Evolutionary conservation across 225 moss, liverwort and hornwort species (phyloP), one percentile per base, ranked within the genome.

Genomic region (Takakia lepidozioides): DNA sequence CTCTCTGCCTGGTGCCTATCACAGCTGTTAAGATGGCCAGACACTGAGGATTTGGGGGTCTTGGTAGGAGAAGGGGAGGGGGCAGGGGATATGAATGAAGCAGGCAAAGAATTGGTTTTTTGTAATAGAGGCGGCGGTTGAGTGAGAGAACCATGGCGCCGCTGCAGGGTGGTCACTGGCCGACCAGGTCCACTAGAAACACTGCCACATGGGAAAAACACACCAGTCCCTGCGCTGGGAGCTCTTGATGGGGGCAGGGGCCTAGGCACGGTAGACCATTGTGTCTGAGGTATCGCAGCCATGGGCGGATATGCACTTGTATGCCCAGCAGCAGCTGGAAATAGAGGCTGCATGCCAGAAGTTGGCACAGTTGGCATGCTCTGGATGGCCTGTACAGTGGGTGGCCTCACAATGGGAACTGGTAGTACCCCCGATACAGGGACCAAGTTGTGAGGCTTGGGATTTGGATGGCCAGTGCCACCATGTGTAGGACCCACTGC

Each of bases 21-120:
- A 15, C 38, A n/a, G n/a, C n/a, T 34, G 4, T 37, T 25, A 14
- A 16, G 6, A 2, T 36, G 52, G 52, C 37, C 24, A 1, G 52
- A 52, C 17, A 32, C 32, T 6, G 32, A 32, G 7, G 61, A 37
- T 34, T 65, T 62, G n/a, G 56, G 45, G 19, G 61, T 41, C 67
- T 66, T 69, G 52, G 58, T 62, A 5, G 68, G 57, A 52, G 73
- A 73, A 38, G 73, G 62, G 18, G 73, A 68, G 25, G 63, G 48
- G 42, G 61, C 49, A 7, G 66, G 56, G n/a, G 78, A 73, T 32
- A 63, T 73, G 13, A 79, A 79, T 3, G 75, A 75, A 18, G 81
- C 75, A 32, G 81, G 81, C 29, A 75, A 71, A 16, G 81, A 81
- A 37, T 59, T 69, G 6, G 81, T 81, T 48, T 81, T 81, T 26